Conservation (phyloP, 2,329 filamentous ascomycete species). For the Epichloe sp. region DNA sequence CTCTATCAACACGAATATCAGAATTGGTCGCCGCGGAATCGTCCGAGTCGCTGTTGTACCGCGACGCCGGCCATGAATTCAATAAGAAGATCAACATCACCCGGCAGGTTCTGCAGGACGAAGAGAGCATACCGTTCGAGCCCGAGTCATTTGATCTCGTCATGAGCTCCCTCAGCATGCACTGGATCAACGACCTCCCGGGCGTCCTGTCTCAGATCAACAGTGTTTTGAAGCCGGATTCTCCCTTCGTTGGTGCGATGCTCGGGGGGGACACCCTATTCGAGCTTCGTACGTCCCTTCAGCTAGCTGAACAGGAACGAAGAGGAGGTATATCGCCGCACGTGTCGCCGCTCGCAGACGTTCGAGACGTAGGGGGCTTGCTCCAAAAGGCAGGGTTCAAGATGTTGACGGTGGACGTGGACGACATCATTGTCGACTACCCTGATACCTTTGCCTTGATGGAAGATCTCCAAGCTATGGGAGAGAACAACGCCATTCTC, state of each 20-base stretch:
- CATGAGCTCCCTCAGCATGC: constrained; percentile 75
- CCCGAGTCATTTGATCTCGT: constrained; percentile 76
- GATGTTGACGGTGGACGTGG: constrained; percentile 90
- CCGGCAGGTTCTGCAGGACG: constrained; percentile 60
- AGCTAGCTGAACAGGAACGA: constrained; percentile 82
- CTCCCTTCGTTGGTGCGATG: constrained; percentile 91
- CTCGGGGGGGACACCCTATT: constrained; percentile 83
- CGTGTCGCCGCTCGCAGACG: constrained; percentile 83
- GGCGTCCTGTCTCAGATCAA: constrained; percentile 76
- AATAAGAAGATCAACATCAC: constrained; percentile 61
- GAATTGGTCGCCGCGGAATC: constrained; percentile 73
- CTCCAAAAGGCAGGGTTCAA: constrained; percentile 83
- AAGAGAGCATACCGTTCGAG: constrained; percentile 64
- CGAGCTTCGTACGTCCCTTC: constrained; percentile 83
- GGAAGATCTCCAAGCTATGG: constrained; percentile 92
- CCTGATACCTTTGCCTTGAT: constrained; percentile 83
- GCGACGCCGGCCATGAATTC: constrained; percentile 63
- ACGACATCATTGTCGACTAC: constrained; percentile 93
- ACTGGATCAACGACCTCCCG: constrained; percentile 97
- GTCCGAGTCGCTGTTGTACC: constrained; percentile 63
- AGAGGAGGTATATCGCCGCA: constrained; percentile 85
- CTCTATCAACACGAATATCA: constrained; percentile 57
- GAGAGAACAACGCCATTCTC: constrained; percentile 79
- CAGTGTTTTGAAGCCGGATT: constrained; percentile 74
- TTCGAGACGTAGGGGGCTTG: constrained; percentile 84